Evolutionary conservation across 2,329 filamentous ascomycete species (phyloP).

Genomic region (Volutella citrinella): DNA sequence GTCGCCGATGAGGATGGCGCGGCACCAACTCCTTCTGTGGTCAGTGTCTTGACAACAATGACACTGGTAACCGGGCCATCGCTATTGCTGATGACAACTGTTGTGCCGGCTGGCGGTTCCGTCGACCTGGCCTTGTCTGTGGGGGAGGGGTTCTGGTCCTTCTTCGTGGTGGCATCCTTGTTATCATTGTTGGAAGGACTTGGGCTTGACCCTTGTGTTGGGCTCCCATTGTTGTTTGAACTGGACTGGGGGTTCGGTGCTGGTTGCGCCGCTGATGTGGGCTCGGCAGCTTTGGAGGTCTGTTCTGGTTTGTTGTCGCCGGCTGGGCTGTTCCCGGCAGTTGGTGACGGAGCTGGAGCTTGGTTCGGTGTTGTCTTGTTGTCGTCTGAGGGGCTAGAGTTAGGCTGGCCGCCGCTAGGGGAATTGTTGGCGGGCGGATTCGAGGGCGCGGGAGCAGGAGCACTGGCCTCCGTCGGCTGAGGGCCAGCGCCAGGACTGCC

Average conservation of each 20-base stretch:
- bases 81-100: constrained; percentile 24
- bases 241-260: background rate
- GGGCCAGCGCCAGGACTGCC: too few species aligned
- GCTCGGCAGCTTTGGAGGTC: background rate
- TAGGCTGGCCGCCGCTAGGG: too few species aligned
- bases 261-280: constrained; percentile 3
- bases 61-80: constrained; percentile 19
- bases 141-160: constrained; percentile 10
- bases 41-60: constrained; percentile 26
- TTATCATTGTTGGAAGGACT: background rate
- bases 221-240: too few species aligned
- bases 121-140: constrained; percentile 3
- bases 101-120: constrained; percentile 15
- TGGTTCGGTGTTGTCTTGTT: too few species aligned
- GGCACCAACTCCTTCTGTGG: constrained; percentile 12
- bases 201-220: background rate
- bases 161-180: constrained; percentile 5
- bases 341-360: constrained; percentile 1
- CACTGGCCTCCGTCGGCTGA: background rate
- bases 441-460: background rate
- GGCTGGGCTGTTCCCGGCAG: too few species aligned
- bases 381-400: background rate
- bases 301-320: too few species aligned
- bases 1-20: constrained; percentile 18
- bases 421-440: background rate